Evolutionary conservation across 371 early-diverging fungal genomes (phyloP), one percentile per base, ranked within the genome.

Genomic region (Polyrhizophydium stewartii): DNA sequence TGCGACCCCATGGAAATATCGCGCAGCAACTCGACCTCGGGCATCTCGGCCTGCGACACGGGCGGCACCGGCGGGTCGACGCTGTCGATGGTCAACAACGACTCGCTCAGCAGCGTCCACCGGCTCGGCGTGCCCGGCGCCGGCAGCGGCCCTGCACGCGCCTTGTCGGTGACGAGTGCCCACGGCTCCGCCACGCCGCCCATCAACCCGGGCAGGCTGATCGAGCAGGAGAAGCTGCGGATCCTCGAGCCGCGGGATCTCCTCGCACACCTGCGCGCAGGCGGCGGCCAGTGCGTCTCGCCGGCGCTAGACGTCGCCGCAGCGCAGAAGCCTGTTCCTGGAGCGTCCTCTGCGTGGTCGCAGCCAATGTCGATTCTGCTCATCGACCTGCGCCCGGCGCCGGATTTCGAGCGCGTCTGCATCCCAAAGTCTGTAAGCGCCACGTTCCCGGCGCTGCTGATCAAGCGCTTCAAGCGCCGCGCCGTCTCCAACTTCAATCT

Each of bases 401-500:
- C 37, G 30, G 32, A 61, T 45, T 33, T 58, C 43, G 21, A 28
- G 25, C 25, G 35, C 32, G 1, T 24, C 3, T 25, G 32, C 65
- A 13, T 38, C 21, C 28, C 40, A 31, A 56, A 12, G 9, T 53
- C 56, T 1, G 25, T 40, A 46, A 25, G 49, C 38, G 33, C 7
- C 27, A 43, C 22, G 22, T 35, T 37, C 43, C 53, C 21, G 22
- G 25, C n/a, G 31, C 59, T 31, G 40, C 43, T 10, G 53, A 64
- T 55, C 62, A 65, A 40, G 37, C 33, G n/a, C 55, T 69, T 24
- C 52, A 59, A 9, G 47, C 58, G 16, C 37, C 56, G 16, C 41
- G 61, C 17, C 25, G 50, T 13, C 56, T 65, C 53, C 53, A 53
- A 53, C 53, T 53, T 53, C 35, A 53, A 53, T 31, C 53, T 53